These are phyloP conservation scores for Phytophthora pluvialis DNA, from an alignment of 352 stramenopile genomes.

Conservation along the genomic window DNA sequence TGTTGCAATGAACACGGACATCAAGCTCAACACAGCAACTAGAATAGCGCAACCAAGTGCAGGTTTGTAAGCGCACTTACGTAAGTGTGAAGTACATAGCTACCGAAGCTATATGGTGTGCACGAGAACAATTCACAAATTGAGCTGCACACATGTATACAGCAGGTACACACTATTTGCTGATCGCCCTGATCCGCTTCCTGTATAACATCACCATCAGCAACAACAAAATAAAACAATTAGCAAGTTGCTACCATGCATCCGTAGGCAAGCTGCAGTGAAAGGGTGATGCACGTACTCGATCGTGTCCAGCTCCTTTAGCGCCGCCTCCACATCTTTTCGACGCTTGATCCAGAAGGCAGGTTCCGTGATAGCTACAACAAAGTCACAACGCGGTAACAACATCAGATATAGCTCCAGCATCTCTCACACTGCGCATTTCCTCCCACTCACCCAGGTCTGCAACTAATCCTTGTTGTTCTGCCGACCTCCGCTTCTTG, in stretches of 20 bases:
- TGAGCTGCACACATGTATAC: too few relatives aligned
- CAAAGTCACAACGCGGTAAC: conserved; percentile 4
- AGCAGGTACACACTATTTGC: too few relatives aligned
- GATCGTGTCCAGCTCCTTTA: conserved; percentile 43
- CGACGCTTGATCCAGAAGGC: conserved; percentile 52
- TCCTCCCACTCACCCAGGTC: conserved; percentile 20
- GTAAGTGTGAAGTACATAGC: too few relatives aligned
- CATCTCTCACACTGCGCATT: neutral
- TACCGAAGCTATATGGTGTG: neutral
- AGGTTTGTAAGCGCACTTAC: neutral
- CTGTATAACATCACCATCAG: conserved; percentile 11
- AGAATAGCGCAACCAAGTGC: too few relatives aligned
- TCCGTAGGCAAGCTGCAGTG: neutral
- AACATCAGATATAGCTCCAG: conserved; percentile 5
- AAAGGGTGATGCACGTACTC: conserved; percentile 34
- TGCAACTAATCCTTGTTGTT: conserved; percentile 6
- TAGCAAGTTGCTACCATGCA: neutral
- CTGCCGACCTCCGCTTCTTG: conserved; percentile 11
- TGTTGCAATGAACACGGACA: neutral
- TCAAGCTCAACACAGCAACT: too few relatives aligned
- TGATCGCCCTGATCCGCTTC: conserved; percentile 27
- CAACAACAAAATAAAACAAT: neutral
- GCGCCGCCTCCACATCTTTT: conserved; percentile 33
- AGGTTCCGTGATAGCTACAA: conserved; percentile 33
- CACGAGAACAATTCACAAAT: conserved; percentile 1